Evolutionary conservation across 2,329 filamentous ascomycete species (phyloP), one percentile per base, ranked within the genome.

Genomic region (Ceratocystis alfenasii): DNA sequence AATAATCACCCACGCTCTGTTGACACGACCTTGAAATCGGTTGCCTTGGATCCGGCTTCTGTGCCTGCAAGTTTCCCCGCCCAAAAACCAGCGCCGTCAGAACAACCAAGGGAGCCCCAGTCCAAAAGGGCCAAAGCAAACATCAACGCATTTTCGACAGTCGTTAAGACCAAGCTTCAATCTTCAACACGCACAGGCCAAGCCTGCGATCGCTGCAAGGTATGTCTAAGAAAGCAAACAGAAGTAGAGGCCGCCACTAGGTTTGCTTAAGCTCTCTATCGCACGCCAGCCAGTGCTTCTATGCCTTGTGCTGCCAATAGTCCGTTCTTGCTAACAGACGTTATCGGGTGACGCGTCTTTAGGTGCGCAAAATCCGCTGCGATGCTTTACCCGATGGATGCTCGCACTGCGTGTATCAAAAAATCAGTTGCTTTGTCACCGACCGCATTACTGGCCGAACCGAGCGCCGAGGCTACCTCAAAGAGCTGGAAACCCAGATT

Each of bases 131-230:
- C 50, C 50, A 65, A 65, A 41, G 20, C 25, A 8, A 41, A 41
- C 8, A 65, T 75, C 28, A 78, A 80, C 62, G 80, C 82, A 69
- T 84, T 83, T 69, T 83, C 81, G 2, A 78, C 74, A 66, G 79
- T 81, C 41, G 80, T 83, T 69, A 83, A 83, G 75, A 81, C 74
- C 71, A 79, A 81, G 65, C 74, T 83, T 57, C 78, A 80, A 69
- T 79, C 80, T 2, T 82, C 82, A 69, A 81, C 80, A 22, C 78
- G 82, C 66, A 95, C 90, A 0, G 90, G 90, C 8, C 90, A 95
- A 76, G 90, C 90, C 41, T 95, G 90, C 79, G 90, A 95, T 76
- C 82, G 90, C 66, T 95, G 90, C 81, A 94, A 93, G 82, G 65
- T 66, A 66, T 20, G 65, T 30, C 6, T 87, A 89, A 75, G 71